Evolutionary conservation across 208 protist genomes (phyloP), one percentile per base, ranked within the genome.

Genomic region (Porcisia deanei): DNA sequence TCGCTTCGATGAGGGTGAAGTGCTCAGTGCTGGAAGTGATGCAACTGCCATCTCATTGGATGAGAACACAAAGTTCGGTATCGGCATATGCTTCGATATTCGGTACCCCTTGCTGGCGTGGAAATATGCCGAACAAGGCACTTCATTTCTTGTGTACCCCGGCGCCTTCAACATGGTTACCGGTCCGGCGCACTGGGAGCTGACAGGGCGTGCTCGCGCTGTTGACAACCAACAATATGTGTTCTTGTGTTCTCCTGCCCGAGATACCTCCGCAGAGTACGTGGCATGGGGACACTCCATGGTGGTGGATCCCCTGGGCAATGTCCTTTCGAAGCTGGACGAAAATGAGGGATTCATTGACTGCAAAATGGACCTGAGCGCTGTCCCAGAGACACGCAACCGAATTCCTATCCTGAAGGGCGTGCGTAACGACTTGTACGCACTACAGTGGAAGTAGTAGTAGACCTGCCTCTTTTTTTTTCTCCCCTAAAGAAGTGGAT

Each of bases 111-210:
- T 99, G 53, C 79, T 99, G 22, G 91, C 97, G 9, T 90, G 81
- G 72, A 87, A 92, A 25, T 88, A 92, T 61, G 81, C 88, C 12
- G 76, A 77, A 0, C 76, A 91, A 68, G 96, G 93, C 2, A 97
- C 91, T 7, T 94, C 90, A 8, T 86, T 99, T 39, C 71, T 99
- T 25, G 81, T 99, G 12, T 99, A 98, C 81, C 98, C 98, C 5
- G 98, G 94, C 53, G 97, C 98, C 2, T 99, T 99, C 85, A 99
- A 99, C 85, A 99, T 99, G 97, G 98, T 98, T 9, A 99, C 99
- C 2, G 99, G 99, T 0, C 98, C 99, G 5, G 72, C 90, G 0
- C 99, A 99, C 81, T 99, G 99, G 99, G 94, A 99, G 87, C 86
- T 99, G 2, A 85, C 96, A 10, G 89, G 90, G 14, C 81, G 98